Conservation (phyloP, 2,329 filamentous ascomycete genomes). For the Capronia americana region DNA sequence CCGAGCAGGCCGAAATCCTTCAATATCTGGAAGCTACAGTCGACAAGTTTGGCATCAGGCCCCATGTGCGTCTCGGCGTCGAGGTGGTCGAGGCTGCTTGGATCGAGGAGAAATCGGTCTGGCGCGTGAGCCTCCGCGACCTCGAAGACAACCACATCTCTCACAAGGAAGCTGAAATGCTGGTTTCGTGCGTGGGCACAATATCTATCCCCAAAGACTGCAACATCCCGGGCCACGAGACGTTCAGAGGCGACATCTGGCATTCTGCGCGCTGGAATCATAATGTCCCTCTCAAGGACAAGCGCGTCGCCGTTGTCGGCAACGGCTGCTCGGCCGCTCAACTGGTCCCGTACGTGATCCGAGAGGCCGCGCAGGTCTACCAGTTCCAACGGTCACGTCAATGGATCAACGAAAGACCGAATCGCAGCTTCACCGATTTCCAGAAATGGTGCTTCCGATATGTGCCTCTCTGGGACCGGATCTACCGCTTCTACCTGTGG, state of each 20-base stretch:
- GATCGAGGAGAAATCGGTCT: slow-evolving; percentile 37
- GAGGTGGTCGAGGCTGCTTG: slow-evolving; percentile 40
- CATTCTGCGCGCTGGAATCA: slow-evolving; percentile 64
- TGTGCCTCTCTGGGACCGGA: slow-evolving; percentile 47
- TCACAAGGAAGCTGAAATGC: slow-evolving; percentile 38
- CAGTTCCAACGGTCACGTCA: slow-evolving; percentile 65
- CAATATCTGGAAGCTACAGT: slow-evolving; percentile 52
- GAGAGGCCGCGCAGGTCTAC: slow-evolving; percentile 61
- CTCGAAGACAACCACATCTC: slow-evolving; percentile 39
- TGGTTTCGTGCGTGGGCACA: slow-evolving; percentile 45
- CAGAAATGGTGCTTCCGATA: slow-evolving; percentile 53
- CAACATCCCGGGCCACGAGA: slow-evolving; percentile 58
- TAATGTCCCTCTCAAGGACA: slow-evolving; percentile 55
- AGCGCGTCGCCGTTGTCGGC: slow-evolving; percentile 63
- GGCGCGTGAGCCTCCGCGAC: slow-evolving; percentile 42
- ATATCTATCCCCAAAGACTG: slow-evolving; percentile 41
- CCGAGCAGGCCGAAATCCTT: slow-evolving; percentile 57
- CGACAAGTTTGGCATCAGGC: slow-evolving; percentile 43
- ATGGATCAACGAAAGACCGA: slow-evolving; percentile 56
- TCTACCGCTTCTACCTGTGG: slow-evolving; percentile 52
- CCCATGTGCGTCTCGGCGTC: slow-evolving; percentile 39
- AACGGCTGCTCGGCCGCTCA: slow-evolving; percentile 66
- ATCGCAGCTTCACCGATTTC: slow-evolving; percentile 47
- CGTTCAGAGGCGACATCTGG: slow-evolving; percentile 61
- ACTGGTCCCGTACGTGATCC: slow-evolving; percentile 58